phyloP scores from a whole-genome alignment of 306 rosid species.

The Psophocarpus tetragonolobus region DNA sequence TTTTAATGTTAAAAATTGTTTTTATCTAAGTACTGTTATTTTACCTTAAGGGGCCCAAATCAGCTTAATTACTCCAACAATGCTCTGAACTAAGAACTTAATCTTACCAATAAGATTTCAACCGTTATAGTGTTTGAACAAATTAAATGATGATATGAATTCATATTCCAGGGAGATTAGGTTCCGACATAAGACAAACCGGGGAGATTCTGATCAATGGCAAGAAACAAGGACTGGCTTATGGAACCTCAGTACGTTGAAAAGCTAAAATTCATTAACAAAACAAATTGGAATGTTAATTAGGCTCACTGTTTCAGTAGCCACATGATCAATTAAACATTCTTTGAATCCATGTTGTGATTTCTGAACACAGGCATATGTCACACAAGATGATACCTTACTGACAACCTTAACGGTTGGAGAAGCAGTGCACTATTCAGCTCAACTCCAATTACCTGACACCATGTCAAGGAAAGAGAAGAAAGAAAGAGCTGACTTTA shows the following conservation, averaged over 20 bases:
- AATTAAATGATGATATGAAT: neutral
- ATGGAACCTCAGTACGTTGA: constrained; percentile 42
- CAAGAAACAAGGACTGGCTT: constrained; percentile 35
- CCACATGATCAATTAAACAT: neutral
- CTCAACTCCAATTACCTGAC: constrained; percentile 53
- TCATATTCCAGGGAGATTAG: constrained; percentile 41
- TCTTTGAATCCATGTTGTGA: neutral
- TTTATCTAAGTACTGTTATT: no score
- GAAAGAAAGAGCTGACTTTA: constrained; percentile 44
- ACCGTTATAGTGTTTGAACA: neutral
- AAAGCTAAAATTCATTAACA: neutral
- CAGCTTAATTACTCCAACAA: no score
- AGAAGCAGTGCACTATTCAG: constrained; percentile 55
- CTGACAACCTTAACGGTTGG: constrained; percentile 44
- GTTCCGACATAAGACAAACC: constrained; percentile 36
- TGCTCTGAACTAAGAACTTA: neutral
- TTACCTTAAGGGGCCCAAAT: neutral
- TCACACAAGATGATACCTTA: constrained; percentile 49
- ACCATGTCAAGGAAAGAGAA: constrained; percentile 46
- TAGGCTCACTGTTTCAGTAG: neutral
- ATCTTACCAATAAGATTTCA: neutral
- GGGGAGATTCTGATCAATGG: constrained; percentile 45
- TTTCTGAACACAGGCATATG: constrained; percentile 39
- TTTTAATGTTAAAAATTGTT: no score
- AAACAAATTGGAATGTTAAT: neutral